Percentiles rank a stretch among this genome's conserved stretches.
These are phyloP conservation scores for Noccaea bulbosa DNA, from an alignment of 345 rosid genomes.

Conservation along the genomic window DNA sequence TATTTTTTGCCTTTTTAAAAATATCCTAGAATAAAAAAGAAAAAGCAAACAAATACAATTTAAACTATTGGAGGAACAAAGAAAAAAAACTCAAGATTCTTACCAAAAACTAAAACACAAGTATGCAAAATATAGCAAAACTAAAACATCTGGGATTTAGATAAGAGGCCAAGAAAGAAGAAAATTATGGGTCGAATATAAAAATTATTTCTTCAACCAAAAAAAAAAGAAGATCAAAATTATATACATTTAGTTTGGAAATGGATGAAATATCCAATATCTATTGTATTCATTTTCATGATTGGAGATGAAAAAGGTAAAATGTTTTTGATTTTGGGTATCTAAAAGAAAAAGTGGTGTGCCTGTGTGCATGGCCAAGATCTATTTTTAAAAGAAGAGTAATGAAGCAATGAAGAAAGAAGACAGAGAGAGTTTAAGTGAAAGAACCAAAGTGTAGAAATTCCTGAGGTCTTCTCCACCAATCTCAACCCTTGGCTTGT, in stretches of 20 bases:
- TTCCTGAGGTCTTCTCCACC: slow-evolving; percentile 47
- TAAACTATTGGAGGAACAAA: neutral
- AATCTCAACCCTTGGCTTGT: slow-evolving; percentile 49
- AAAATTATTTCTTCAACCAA: too few relatives aligned
- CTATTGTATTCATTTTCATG: neutral
- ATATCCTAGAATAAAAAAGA: neutral
- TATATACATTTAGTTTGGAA: neutral
- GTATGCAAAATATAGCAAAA: neutral
- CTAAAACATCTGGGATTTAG: neutral
- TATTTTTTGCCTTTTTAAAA: neutral
- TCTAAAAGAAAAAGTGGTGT: neutral
- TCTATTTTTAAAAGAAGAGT: neutral
- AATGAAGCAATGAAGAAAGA: neutral
- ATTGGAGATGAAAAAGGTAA: neutral
- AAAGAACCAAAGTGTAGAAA: slow-evolving; percentile 45
- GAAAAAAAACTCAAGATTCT: neutral
- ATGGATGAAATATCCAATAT: slow-evolving; percentile 8
- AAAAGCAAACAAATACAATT: neutral
- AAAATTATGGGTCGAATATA: neutral
- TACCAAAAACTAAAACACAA: neutral
- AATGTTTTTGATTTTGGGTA: neutral
- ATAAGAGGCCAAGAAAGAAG: slow-evolving; percentile 1
- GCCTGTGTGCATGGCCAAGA: slow-evolving; percentile 12
- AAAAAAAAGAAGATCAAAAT: neutral
- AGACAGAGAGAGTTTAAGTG: slow-evolving; percentile 13